Evolutionary conservation across 176 grass and related monocot species (phyloP).

Genomic region (Carex cristatella): DNA sequence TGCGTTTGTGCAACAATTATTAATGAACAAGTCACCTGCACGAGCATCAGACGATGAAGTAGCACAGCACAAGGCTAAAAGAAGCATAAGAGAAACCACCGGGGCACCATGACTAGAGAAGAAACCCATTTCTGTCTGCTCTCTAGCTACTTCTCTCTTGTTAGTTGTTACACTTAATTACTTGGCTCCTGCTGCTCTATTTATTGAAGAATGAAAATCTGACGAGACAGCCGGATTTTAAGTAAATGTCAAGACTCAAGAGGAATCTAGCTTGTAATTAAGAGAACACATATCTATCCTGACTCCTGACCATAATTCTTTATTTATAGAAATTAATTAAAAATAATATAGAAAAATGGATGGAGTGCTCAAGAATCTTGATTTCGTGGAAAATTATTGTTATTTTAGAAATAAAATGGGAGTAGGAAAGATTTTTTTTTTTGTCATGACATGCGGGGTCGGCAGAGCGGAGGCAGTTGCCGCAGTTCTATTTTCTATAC

Average conservation of each 20-base stretch:
- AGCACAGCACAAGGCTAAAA: constrained; percentile 16
- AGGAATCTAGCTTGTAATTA: neutral
- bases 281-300: neutral
- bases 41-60: constrained; percentile 6
- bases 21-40: constrained; percentile 5
- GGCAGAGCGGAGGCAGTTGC: too few species aligned
- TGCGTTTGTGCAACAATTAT: neutral
- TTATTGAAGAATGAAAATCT: constrained; percentile 11
- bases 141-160: neutral
- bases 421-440: too few species aligned
- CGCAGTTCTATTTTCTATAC: too few species aligned
- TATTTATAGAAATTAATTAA: too few species aligned
- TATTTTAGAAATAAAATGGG: too few species aligned
- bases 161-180: too few species aligned
- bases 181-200: neutral
- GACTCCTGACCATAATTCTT: too few species aligned
- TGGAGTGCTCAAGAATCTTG: too few species aligned
- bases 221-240: neutral
- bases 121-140: constrained; percentile 9
- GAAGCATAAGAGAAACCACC: neutral
- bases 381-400: too few species aligned
- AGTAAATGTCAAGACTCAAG: neutral
- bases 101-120: neutral
- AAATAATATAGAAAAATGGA: too few species aligned
- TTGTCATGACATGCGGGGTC: too few species aligned